phyloP scores from a whole-genome alignment of 306 rosid species.

The Alnus rubra region DNA sequence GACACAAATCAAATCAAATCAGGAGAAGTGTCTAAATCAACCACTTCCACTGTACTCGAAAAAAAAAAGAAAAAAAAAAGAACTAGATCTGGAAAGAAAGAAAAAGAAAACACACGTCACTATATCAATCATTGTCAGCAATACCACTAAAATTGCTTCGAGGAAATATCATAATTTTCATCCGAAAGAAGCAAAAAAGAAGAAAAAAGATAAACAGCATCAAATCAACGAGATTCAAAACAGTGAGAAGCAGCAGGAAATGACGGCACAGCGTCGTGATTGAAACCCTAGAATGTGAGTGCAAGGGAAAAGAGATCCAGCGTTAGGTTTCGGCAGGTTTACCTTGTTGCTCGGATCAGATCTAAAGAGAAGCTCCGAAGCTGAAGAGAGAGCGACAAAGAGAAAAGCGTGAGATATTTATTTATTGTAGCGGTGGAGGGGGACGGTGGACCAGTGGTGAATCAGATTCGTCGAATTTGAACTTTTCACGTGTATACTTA shows the following conservation, averaged over 20 bases:
- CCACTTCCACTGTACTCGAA: neutral
- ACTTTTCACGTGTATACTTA: neutral
- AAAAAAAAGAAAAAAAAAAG: neutral
- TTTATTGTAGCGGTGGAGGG: neutral
- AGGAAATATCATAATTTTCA: neutral
- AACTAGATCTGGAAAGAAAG: conserved; percentile 32
- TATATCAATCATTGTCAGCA: neutral
- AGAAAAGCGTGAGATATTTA: neutral
- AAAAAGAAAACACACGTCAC: neutral
- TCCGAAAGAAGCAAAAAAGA: neutral
- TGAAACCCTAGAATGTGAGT: conserved; percentile 9
- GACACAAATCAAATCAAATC: conserved; percentile 7
- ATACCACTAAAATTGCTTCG: neutral
- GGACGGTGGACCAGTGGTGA: neutral
- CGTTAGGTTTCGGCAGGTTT: conserved; percentile 12
- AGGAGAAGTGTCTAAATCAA: conserved; percentile 21
- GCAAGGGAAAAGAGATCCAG: conserved; percentile 28
- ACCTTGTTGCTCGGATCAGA: conserved; percentile 38
- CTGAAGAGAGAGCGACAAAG: neutral
- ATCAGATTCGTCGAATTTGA: neutral
- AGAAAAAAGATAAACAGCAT: neutral
- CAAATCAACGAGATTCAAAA: conserved; percentile 5
- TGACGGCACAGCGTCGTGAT: conserved; percentile 7
- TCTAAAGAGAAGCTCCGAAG: conserved; percentile 30
- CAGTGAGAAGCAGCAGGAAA: neutral